These are phyloP conservation scores for Malus hybrid DNA, from an alignment of 331 rosid species.

Conservation along the genomic window DNA sequence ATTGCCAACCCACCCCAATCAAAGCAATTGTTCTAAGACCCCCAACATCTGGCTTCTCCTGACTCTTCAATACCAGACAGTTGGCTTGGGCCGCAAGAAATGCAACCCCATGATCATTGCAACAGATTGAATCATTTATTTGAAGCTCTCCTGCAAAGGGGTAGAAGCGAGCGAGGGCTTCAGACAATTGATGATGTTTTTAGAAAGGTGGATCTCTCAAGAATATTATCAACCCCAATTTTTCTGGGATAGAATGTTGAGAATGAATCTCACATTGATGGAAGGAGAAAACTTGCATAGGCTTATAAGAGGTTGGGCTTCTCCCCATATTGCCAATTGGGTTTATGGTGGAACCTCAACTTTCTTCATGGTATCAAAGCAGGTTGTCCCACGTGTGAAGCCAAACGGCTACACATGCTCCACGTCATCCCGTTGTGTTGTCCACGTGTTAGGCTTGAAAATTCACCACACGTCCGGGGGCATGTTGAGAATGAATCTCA, in stretches of 20 bases:
- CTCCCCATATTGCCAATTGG: too few relatives aligned
- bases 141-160: slow-evolving; percentile 16
- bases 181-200: slow-evolving; percentile 5
- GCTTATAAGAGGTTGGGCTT: too few relatives aligned
- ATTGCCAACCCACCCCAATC: not conserved
- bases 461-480: too few relatives aligned
- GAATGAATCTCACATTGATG: too few relatives aligned
- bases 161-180: slow-evolving; percentile 10
- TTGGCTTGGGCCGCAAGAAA: not conserved
- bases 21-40: not conserved
- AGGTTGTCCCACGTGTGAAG: too few relatives aligned
- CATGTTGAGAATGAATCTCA: too few relatives aligned
- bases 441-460: too few relatives aligned
- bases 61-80: not conserved
- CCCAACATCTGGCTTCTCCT: not conserved
- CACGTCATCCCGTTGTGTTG: too few relatives aligned
- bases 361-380: too few relatives aligned
- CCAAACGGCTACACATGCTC: too few relatives aligned
- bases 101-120: not conserved
- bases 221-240: not conserved
- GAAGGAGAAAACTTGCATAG: too few relatives aligned
- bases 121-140: not conserved
- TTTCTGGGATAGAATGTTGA: not conserved
- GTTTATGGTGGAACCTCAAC: too few relatives aligned
- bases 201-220: not conserved